phyloP scores from a whole-genome alignment of 2,329 filamentous ascomycete genomes.

The Colletotrichum navitas region DNA sequence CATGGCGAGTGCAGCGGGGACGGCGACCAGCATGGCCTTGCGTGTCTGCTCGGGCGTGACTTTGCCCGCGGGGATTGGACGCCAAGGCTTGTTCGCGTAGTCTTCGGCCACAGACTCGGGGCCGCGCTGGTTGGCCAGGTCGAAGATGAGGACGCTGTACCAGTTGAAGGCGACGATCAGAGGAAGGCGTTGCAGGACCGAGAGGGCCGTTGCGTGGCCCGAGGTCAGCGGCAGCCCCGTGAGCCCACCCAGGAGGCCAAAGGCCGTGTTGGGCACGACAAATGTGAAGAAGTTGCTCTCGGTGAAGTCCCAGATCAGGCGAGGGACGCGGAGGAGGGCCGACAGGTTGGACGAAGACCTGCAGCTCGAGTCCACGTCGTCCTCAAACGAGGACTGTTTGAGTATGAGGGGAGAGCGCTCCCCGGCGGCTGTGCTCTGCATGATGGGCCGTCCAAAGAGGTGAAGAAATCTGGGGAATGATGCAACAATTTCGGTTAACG shows the following conservation, averaged over 20 bases:
- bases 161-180: slow-evolving; percentile 46
- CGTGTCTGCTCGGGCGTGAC: slow-evolving; percentile 47
- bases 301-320: slow-evolving; percentile 40
- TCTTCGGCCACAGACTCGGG: slow-evolving; percentile 47
- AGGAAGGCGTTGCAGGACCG: slow-evolving; percentile 23
- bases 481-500: slow-evolving; percentile 15
- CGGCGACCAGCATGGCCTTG: slow-evolving; percentile 44
- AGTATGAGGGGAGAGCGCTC: slow-evolving; percentile 16
- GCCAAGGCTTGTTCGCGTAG: slow-evolving; percentile 50
- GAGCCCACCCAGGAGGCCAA: slow-evolving; percentile 30
- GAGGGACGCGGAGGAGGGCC: slow-evolving; percentile 14
- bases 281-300: slow-evolving; percentile 41
- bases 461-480: slow-evolving; percentile 13
- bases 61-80: slow-evolving; percentile 47
- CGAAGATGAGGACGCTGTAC: slow-evolving; percentile 48
- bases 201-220: slow-evolving; percentile 18
- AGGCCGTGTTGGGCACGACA: slow-evolving; percentile 39
- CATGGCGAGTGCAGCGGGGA: slow-evolving; percentile 44
- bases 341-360: slow-evolving; percentile 4
- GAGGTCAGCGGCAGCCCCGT: slow-evolving; percentile 34
- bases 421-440: slow-evolving; percentile 4
- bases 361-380: slow-evolving; percentile 1
- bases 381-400: slow-evolving; percentile 34
- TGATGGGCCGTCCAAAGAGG: slow-evolving; percentile 6
- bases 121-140: slow-evolving; percentile 49